Base-by-base conservation (phyloP, 164 flowering plant genomes). In the Chimonanthus salicifolius region DNA sequence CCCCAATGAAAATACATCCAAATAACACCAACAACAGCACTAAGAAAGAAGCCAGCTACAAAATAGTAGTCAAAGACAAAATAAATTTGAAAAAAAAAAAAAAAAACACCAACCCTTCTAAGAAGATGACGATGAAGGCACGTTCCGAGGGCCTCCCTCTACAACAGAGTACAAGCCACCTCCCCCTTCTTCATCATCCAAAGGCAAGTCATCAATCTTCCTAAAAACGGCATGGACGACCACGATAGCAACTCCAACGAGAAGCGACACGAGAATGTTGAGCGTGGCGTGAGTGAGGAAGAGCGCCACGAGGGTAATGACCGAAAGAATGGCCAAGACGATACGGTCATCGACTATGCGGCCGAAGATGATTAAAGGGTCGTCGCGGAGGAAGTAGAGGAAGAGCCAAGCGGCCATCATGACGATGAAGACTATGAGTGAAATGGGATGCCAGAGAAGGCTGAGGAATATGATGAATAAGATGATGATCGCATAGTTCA, bases 341-440 rank as follows among this genome's bases (percentile, higher is more conserved):
- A 83, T 21, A 2, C 78, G 79, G 50, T 88, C 89, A 4, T 77
- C 79, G 58, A 90, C 71, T n/a, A 10, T 66, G 3, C 68, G 72
- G 69, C 83, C 79, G 4, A 69, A 21, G 2, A 87, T 58, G 44
- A 77, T 69, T 5, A 87, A 44, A 0, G 89, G 87, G 47, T 77
- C 82, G 44, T 88, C 90, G 2, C 89, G 85, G 3, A 82, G 74
- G 79, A 90, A 87, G 71, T 87, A 88, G 33, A 90, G 83, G 81
- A 83, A 83, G 46, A 87, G 44, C 91, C 92, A 88, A 1, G 81
- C 84, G 10, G 51, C 74, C 80, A 89, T 79, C 82, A 78, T 77
- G 72, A 74, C 47, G 11, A 87, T 11, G 75, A 87, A 85, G 58
- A 88, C 80, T 51, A 88, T 77, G 67, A 90, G 68, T 0, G 90